These are phyloP conservation scores for Castanea crenata DNA, from an alignment of 306 rosid genomes.

Conservation along the genomic window DNA sequence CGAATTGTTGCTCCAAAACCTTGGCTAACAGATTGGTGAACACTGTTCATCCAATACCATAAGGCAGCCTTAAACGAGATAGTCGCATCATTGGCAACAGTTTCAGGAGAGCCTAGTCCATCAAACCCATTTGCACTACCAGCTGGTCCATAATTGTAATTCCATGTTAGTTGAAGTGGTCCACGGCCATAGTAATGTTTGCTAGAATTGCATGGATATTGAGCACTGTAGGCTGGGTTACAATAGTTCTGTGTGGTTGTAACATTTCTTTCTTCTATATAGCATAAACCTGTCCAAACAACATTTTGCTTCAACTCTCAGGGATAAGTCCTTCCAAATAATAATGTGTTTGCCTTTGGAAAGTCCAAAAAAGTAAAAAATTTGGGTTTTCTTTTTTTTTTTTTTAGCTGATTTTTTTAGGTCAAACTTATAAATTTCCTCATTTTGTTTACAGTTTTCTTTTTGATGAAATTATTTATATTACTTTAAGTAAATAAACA, in stretches of 20 bases:
- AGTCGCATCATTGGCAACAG: conserved; percentile 50
- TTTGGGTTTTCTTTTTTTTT: too few species aligned
- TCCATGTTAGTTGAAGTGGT: conserved; percentile 84
- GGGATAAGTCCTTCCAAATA: too few species aligned
- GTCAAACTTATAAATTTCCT: too few species aligned
- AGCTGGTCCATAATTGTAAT: conserved; percentile 77
- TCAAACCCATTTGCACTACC: conserved; percentile 62
- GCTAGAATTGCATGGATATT: conserved; percentile 58
- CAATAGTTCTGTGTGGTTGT: conserved; percentile 63
- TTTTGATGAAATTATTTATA: too few species aligned
- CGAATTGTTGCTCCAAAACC: conserved; percentile 36
- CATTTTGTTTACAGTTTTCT: too few species aligned
- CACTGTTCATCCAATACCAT: conserved; percentile 74
- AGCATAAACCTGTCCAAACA: conserved; percentile 55
- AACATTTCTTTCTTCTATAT: conserved; percentile 79
- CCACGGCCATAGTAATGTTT: conserved; percentile 82
- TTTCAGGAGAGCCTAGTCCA: conserved; percentile 61
- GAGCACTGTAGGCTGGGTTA: conserved; percentile 39
- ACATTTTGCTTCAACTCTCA: background rate
- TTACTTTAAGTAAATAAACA: too few species aligned
- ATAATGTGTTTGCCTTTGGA: too few species aligned
- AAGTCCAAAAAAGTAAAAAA: too few species aligned
- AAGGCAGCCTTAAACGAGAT: conserved; percentile 73
- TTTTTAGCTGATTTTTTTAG: too few species aligned
- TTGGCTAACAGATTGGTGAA: conserved; percentile 1